Evolutionary conservation across 305 asterid genomes (phyloP).

Genomic region (Fraxinus dipetala): DNA sequence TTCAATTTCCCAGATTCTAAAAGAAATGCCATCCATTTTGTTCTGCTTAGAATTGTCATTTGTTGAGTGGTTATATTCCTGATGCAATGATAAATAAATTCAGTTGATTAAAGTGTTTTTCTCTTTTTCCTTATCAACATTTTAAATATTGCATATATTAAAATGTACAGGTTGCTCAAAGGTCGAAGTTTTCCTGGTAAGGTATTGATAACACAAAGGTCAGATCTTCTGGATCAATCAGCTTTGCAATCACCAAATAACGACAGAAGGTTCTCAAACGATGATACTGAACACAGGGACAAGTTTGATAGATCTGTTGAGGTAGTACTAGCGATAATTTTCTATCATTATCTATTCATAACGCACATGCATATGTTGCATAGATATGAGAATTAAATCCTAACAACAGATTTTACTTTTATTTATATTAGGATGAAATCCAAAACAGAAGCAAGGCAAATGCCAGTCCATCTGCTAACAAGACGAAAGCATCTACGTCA

Average conservation of each 20-base stretch:
- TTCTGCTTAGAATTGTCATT: not conserved
- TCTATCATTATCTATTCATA: not conserved
- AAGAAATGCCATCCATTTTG: not conserved
- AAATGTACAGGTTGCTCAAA: constrained; percentile 65
- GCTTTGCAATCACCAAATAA: constrained; percentile 55
- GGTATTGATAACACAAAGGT: constrained; percentile 67
- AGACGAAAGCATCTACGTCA: constrained; percentile 38
- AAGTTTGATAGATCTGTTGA: constrained; percentile 45
- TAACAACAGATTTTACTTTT: constrained; percentile 6
- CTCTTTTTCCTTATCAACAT: constrained; percentile 8
- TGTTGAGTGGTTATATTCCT: not conserved
- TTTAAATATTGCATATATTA: constrained; percentile 1
- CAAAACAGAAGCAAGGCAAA: constrained; percentile 50
- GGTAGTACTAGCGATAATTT: constrained; percentile 33
- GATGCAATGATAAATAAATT: not conserved
- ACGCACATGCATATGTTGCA: not conserved
- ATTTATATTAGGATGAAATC: constrained; percentile 54
- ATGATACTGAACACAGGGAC: constrained; percentile 44
- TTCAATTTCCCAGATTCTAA: not conserved
- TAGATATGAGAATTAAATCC: constrained; percentile 4
- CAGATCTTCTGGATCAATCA: constrained; percentile 59
- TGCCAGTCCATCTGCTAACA: constrained; percentile 51
- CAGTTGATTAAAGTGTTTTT: not conserved
- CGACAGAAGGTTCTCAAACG: constrained; percentile 42
- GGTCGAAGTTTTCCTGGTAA: constrained; percentile 99